Conservation (phyloP, 305 asterid genomes). For the Coffea humblotiana region DNA sequence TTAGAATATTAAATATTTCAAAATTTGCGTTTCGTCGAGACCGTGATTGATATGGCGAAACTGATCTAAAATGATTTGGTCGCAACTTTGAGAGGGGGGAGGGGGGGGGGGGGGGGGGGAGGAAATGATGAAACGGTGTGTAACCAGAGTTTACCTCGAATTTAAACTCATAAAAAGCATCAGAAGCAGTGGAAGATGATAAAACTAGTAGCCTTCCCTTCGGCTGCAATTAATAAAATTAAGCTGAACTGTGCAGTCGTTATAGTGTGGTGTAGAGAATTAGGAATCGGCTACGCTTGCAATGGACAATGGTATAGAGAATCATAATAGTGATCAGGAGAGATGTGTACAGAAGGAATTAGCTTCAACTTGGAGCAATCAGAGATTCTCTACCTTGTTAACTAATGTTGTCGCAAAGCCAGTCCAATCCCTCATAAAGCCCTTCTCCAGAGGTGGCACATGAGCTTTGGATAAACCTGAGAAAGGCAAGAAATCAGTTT, state of each 20-base stretch:
- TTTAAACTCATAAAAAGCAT: too few relatives aligned
- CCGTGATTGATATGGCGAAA: too few relatives aligned
- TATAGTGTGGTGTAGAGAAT: neutral
- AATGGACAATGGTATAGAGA: neutral
- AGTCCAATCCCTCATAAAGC: slow-evolving; percentile 74
- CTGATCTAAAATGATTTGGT: too few relatives aligned
- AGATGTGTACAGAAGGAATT: neutral
- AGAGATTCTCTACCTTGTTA: slow-evolving; percentile 41
- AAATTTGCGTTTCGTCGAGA: too few relatives aligned
- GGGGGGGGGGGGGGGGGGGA: too few relatives aligned
- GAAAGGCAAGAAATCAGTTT: slow-evolving; percentile 1
- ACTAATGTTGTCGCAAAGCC: slow-evolving; percentile 87
- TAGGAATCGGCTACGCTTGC: neutral
- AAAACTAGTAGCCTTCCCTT: too few relatives aligned
- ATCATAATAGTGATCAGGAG: neutral
- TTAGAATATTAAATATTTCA: too few relatives aligned
- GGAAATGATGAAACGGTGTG: too few relatives aligned
- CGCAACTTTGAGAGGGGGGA: too few relatives aligned
- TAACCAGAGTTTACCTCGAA: too few relatives aligned
- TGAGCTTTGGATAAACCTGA: slow-evolving; percentile 80
- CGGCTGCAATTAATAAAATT: too few relatives aligned
- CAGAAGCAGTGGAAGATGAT: too few relatives aligned
- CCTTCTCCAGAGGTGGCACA: slow-evolving; percentile 79
- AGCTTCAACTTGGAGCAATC: neutral
- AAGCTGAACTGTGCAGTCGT: neutral